Conservation (phyloP, 2,329 filamentous ascomycete genomes). For the Endoconidiophora laricicola region DNA sequence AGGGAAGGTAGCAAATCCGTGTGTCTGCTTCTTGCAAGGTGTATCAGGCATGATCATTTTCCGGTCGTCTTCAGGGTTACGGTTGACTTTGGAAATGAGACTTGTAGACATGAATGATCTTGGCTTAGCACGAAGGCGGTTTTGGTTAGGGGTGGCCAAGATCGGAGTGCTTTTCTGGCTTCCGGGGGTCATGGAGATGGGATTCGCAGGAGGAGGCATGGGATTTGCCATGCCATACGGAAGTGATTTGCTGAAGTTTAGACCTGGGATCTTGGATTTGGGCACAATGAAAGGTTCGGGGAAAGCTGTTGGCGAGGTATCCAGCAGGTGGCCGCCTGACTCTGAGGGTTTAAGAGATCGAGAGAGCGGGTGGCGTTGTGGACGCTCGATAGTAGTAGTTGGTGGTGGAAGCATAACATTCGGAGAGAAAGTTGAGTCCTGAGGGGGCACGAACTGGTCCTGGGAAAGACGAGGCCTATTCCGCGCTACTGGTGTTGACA, state of each 20-base stretch:
- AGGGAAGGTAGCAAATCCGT: slow-evolving; percentile 48
- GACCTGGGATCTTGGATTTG: slow-evolving; percentile 23
- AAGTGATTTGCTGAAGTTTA: slow-evolving; percentile 11
- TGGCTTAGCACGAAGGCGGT: slow-evolving; percentile 6
- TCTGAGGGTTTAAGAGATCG: slow-evolving; percentile 76
- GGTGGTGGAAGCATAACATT: slow-evolving; percentile 28
- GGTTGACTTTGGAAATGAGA: slow-evolving; percentile 85
- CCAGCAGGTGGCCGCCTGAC: slow-evolving; percentile 59
- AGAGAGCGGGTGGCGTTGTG: slow-evolving; percentile 66
- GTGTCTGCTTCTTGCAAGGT: slow-evolving; percentile 75
- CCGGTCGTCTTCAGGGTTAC: slow-evolving; percentile 53
- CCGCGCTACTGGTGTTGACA: slow-evolving; percentile 36
- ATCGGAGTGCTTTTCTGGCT: slow-evolving; percentile 1
- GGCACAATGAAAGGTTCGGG: slow-evolving; percentile 9
- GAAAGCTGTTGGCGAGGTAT: slow-evolving; percentile 38
- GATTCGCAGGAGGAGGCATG: slow-evolving; percentile 5
- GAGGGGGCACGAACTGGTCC: slow-evolving; percentile 57
- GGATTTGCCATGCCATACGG: slow-evolving; percentile 8
- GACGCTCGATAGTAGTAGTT: slow-evolving; percentile 19
- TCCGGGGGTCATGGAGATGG: slow-evolving; percentile 24
- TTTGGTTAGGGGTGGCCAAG: slow-evolving; percentile 9
- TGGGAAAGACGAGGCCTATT: slow-evolving; percentile 59
- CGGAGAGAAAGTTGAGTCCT: slow-evolving; percentile 32
- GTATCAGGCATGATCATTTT: slow-evolving; percentile 75
- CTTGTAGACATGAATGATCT: slow-evolving; percentile 75